A percentile compares a stretch with the other conserved stretches of the same genome.
Conservation (phyloP, 2,329 filamentous ascomycete genomes). For the Neurospora crassa region DNA sequence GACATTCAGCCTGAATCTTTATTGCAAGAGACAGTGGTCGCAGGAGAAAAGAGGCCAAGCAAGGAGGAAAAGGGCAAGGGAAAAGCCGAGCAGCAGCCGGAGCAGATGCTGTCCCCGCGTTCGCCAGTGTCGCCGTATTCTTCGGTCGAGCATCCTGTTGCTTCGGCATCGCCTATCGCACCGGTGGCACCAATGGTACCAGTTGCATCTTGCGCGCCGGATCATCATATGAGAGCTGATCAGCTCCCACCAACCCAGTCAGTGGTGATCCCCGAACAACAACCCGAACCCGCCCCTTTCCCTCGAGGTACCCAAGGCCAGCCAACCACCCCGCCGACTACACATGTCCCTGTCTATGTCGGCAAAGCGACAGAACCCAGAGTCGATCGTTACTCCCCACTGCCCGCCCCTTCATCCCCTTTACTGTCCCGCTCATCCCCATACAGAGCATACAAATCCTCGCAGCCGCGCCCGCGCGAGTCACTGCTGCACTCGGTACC, state of each 20-base stretch:
- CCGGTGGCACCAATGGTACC: not conserved
- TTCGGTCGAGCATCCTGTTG: not conserved
- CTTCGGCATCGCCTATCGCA: not conserved
- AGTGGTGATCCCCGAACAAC: not conserved
- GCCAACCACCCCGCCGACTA: not conserved
- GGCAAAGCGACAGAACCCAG: not conserved
- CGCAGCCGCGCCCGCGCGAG: not conserved
- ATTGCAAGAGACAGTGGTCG: accelerated
- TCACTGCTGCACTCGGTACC: not conserved
- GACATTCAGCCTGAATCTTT: not conserved
- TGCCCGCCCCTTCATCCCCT: not conserved
- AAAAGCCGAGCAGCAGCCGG: not conserved
- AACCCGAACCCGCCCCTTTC: not conserved
- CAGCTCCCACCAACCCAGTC: not conserved
- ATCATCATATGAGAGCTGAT: not conserved
- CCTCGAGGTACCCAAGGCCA: not conserved
- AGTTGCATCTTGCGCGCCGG: too few relatives aligned
- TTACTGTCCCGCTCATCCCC: not conserved
- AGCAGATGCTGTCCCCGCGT: not conserved
- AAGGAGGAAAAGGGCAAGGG: not conserved
- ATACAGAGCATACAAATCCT: not conserved
- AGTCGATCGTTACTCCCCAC: not conserved
- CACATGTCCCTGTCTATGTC: not conserved
- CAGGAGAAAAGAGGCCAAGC: not conserved
- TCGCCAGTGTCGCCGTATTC: not conserved